phyloP scores from a whole-genome alignment of 2,329 filamentous ascomycete species.

The Beauveria brongniartii region DNA sequence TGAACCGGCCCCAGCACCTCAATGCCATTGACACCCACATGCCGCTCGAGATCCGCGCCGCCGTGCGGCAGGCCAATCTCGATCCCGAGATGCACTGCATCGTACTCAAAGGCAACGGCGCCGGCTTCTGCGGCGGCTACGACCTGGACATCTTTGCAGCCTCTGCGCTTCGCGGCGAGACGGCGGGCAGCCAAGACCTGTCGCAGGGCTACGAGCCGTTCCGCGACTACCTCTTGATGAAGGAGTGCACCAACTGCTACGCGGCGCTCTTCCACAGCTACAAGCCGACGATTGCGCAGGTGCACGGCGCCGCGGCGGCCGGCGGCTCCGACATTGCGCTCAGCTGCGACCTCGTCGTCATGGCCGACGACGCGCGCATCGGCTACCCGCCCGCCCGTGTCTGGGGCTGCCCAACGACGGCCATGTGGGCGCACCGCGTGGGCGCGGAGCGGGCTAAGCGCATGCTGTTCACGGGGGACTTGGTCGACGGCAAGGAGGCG shows the following conservation, averaged over 20 bases:
- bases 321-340: conserved; percentile 14
- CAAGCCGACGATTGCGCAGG: conserved; percentile 15
- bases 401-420: conserved; percentile 14
- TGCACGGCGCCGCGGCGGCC: conserved; percentile 13
- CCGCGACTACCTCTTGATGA: conserved; percentile 12
- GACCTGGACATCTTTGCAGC: conserved; percentile 13
- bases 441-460: conserved; percentile 12
- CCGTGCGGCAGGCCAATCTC: conserved; percentile 11
- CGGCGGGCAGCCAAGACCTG: conserved; percentile 12
- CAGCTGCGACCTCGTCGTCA: conserved; percentile 12
- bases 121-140: conserved; percentile 14
- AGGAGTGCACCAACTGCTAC: conserved; percentile 12
- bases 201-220: conserved; percentile 12
- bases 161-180: conserved; percentile 10
- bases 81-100: conserved; percentile 13
- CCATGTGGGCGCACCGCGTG: conserved; percentile 13
- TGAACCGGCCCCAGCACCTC: conserved; percentile 13
- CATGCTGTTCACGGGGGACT: conserved; percentile 13
- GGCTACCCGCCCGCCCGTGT: conserved; percentile 12
- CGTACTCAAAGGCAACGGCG: conserved; percentile 10
- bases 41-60: conserved; percentile 10
- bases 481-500: conserved; percentile 13
- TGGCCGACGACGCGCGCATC: background rate
- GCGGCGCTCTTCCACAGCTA: conserved; percentile 13
- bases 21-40: conserved; percentile 13